Evolutionary conservation across 176 grass and related monocot genomes (phyloP), one percentile per base, ranked within the genome.

Genomic region (Avena sativa): DNA sequence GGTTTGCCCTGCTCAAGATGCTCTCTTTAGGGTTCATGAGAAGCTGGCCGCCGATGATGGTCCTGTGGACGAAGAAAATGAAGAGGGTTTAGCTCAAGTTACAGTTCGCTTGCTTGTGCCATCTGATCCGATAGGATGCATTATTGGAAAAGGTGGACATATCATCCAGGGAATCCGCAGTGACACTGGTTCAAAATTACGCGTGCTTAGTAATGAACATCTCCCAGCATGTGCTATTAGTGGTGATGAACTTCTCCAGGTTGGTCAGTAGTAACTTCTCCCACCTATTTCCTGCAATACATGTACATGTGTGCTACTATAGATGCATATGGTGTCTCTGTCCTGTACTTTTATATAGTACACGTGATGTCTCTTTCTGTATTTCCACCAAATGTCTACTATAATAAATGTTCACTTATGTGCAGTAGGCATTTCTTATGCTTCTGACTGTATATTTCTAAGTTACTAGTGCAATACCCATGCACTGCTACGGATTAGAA

Each of bases 101-200:
- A 94, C 92, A 9, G 82, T 87, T 79, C 88, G 93, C 49, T 83
- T 98, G 78, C 88, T 98, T 87, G 96, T 98, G 58, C 93, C 96
- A 44, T 95, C 96, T 74, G 93, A 98, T 86, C 96, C 95, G 86
- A 98, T 98, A 81, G 96, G 96, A 63, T 95, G 96, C 78, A 95
- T 98, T 80, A 92, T 98, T 91, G 96, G 96, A 34, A 98, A 95
- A 91, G 96, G 92, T 66, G 96, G 96, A 19, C 92, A 89, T 9
- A 98, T 98, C 69, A 95, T 98, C 78, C 93, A 95, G 74, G 90
- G 89, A 38, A 95, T 98, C 71, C 88, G 92, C 46, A 90, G 84
- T 40, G 96, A 98, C 30, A 98, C 92, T 88, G 93, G 96, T 79
- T 94, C 93, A 3, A 92, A 95, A 72, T 87, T 98, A 74, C 96